A percentile compares a stretch with the other conserved stretches of the same genome.
Conservation (phyloP, 2,329 filamentous ascomycete species). For the Diaporthe aspalathi region DNA sequence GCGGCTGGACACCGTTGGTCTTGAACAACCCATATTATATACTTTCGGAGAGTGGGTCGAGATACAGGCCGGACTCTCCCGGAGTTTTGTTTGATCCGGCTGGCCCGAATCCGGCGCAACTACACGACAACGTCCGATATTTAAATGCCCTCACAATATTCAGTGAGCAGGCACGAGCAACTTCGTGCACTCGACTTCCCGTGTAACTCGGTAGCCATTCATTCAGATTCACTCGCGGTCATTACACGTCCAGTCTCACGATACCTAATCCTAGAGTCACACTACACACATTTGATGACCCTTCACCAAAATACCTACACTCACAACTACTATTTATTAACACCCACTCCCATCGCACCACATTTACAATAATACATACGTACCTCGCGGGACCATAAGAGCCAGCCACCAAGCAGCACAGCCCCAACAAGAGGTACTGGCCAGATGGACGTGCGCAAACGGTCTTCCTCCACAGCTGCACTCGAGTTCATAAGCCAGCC, state of each 20-base stretch:
- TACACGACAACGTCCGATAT: not conserved
- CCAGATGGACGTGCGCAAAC: not conserved
- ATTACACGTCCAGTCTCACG: no score
- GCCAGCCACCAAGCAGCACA: not conserved
- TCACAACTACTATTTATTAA: no score
- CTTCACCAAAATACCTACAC: no score
- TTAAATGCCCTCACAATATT: not conserved
- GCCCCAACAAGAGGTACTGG: no score
- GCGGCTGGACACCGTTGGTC: no score
- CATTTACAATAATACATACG: fast-evolving
- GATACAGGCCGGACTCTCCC: not conserved
- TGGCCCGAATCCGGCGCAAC: not conserved
- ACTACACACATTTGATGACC: no score
- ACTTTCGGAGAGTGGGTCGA: slow-evolving; percentile 15
- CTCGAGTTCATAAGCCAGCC: not conserved
- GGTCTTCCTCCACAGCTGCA: not conserved
- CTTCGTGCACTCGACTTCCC: not conserved
- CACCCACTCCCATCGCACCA: no score
- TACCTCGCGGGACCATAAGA: not conserved
- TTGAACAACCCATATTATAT: not conserved
- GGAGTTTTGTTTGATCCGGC: not conserved
- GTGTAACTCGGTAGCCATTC: not conserved
- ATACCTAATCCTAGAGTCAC: no score
- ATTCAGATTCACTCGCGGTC: not conserved
- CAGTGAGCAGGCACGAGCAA: not conserved